A percentile compares a stretch with the other conserved stretches of the same genome.
phyloP scores from a whole-genome alignment of 1,284 basidiomycete species.

The Rhodotorula sp. region DNA sequence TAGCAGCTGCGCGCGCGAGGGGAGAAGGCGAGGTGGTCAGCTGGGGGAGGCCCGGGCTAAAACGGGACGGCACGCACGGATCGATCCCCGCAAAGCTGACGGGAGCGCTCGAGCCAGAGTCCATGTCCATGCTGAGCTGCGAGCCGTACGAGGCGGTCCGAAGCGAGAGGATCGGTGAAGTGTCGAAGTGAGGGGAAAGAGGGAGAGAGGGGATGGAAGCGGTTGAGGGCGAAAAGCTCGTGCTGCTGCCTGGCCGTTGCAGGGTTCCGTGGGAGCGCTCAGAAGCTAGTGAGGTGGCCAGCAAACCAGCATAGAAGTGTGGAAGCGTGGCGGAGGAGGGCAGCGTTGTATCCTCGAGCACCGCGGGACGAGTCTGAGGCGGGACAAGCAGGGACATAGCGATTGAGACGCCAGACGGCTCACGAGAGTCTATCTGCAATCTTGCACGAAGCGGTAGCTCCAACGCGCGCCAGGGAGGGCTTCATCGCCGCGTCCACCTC shows the following conservation, averaged over 20 bases:
- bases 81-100: neutral
- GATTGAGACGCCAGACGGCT: neutral
- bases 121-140: neutral
- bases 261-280: neutral
- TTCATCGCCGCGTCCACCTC: neutral
- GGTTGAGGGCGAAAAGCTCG: neutral
- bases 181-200: slow-evolving; percentile 2
- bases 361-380: neutral
- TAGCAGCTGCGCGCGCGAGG: neutral
- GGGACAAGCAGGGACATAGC: neutral
- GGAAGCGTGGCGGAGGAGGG: neutral
- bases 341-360: neutral
- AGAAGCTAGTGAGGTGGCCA: neutral
- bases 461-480: neutral
- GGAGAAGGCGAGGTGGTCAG: neutral
- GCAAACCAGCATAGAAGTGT: neutral
- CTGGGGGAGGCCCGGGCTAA: neutral
- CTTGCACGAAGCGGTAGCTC: no score
- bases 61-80: neutral
- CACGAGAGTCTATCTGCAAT: no score
- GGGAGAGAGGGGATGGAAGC: neutral
- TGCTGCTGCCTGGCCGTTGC: neutral
- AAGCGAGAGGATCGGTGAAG: neutral
- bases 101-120: neutral
- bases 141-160: no score